Evolutionary conservation across 768 basidiomycete genomes (phyloP).

Genomic region (Boletus vinaceobasis): DNA sequence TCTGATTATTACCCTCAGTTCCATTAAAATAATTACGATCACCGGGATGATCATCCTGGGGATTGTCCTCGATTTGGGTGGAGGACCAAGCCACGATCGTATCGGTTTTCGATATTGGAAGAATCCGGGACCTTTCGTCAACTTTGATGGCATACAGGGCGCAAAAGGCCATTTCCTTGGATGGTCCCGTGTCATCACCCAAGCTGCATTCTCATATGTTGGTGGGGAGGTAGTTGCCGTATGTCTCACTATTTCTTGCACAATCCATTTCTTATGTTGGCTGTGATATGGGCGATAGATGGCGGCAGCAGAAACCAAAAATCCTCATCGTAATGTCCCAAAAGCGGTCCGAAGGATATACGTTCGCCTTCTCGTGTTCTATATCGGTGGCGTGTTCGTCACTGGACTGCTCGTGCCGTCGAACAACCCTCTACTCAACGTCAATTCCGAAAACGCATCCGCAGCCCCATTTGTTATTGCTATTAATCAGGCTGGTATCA

Average conservation of each 20-base stretch:
- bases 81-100: slow-evolving; percentile 49
- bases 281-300: slow-evolving; percentile 20
- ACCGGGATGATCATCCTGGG: slow-evolving; percentile 41
- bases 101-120: slow-evolving; percentile 44
- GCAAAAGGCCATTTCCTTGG: slow-evolving; percentile 45
- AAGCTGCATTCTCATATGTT: slow-evolving; percentile 55
- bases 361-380: slow-evolving; percentile 33
- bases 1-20: slow-evolving; percentile 25
- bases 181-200: slow-evolving; percentile 48
- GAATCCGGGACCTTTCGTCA: slow-evolving; percentile 54
- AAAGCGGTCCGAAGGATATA: slow-evolving; percentile 42
- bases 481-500: slow-evolving; percentile 48
- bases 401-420: slow-evolving; percentile 47
- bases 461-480: slow-evolving; percentile 55
- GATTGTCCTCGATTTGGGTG: slow-evolving; percentile 47
- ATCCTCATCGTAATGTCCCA: slow-evolving; percentile 39
- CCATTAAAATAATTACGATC: slow-evolving; percentile 50
- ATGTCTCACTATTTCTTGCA: slow-evolving; percentile 1
- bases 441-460: slow-evolving; percentile 37
- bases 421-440: slow-evolving; percentile 36
- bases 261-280: not conserved
- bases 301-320: slow-evolving; percentile 44
- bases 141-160: slow-evolving; percentile 38
- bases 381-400: slow-evolving; percentile 37
- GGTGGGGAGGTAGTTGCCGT: slow-evolving; percentile 49